phyloP scores from a whole-genome alignment of 306 rosid genomes.

The Dryas octopetala region DNA sequence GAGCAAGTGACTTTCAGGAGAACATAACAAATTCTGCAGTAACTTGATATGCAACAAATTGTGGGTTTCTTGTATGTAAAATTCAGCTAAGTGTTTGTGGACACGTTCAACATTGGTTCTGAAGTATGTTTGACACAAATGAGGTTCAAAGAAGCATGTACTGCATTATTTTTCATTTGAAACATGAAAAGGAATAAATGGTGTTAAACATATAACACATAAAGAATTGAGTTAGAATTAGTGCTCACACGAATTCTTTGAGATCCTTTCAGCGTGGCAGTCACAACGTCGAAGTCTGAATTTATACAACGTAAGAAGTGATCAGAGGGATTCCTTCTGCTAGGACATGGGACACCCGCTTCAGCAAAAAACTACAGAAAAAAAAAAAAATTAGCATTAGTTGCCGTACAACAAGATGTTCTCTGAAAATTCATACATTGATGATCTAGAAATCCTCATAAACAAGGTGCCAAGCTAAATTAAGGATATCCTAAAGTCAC shows the following conservation, averaged over 20 bases:
- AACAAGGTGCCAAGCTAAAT: no score
- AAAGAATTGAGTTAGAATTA: constrained; percentile 2
- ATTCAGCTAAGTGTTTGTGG: background rate
- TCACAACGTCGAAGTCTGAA: constrained; percentile 72
- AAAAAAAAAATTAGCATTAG: background rate
- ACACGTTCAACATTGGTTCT: background rate
- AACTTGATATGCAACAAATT: background rate
- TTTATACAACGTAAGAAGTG: constrained; percentile 84
- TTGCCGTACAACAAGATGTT: background rate
- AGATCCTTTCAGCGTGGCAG: constrained; percentile 82
- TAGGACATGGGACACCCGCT: constrained; percentile 86
- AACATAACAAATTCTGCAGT: background rate
- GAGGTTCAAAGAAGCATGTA: background rate
- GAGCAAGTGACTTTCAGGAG: background rate
- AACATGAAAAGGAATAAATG: background rate
- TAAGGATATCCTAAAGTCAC: no score
- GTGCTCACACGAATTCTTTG: constrained; percentile 61
- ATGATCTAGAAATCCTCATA: no score
- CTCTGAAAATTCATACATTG: background rate
- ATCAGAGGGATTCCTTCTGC: constrained; percentile 79
- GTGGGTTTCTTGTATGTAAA: background rate
- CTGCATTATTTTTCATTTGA: background rate
- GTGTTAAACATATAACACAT: background rate
- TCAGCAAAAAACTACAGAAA: constrained; percentile 69
- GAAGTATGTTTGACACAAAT: background rate